These are phyloP conservation scores for Takakia lepidozioides DNA, from an alignment of 225 moss, liverwort and hornwort genomes.

Conservation along the genomic window DNA sequence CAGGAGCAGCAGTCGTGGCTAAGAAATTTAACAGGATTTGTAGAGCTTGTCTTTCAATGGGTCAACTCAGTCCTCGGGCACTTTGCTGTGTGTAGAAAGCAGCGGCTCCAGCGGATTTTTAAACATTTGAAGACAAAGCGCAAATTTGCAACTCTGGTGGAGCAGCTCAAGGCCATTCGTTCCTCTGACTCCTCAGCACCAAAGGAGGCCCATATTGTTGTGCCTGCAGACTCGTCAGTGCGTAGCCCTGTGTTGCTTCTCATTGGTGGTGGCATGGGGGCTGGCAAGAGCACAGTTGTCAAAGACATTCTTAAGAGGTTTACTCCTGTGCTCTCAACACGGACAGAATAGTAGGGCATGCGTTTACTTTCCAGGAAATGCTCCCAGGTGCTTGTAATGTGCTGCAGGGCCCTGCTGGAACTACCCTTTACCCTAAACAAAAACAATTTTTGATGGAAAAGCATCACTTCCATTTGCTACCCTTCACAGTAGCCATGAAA, in stretches of 20 bases:
- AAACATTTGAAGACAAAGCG: constrained; percentile 52
- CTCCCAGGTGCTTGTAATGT: too few species aligned
- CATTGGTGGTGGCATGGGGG: constrained; percentile 95
- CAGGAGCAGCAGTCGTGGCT: too few species aligned
- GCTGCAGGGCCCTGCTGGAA: too few species aligned
- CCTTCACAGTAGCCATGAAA: too few species aligned
- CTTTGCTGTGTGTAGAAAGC: constrained; percentile 64
- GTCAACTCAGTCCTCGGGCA: too few species aligned
- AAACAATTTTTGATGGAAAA: too few species aligned
- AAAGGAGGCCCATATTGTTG: constrained; percentile 48
- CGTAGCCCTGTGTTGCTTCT: constrained; percentile 83
- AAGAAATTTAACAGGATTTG: background rate
- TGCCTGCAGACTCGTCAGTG: constrained; percentile 53
- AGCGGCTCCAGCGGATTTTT: constrained; percentile 52
- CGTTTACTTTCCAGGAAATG: too few species aligned
- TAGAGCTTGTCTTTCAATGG: background rate
- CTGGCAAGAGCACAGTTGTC: constrained; percentile 85
- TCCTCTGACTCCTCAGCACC: constrained; percentile 26
- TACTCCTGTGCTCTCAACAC: too few species aligned
- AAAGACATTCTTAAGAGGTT: constrained; percentile 81
- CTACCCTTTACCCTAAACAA: too few species aligned
- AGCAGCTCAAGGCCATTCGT: constrained; percentile 66
- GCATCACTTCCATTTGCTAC: too few species aligned
- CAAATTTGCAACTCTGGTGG: constrained; percentile 52
- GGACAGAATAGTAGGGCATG: too few species aligned